A percentile compares a stretch with the other conserved stretches of the same genome.
Evolutionary conservation across 306 rosid genomes (phyloP).

Genomic region (Inga leiocalycina): DNA sequence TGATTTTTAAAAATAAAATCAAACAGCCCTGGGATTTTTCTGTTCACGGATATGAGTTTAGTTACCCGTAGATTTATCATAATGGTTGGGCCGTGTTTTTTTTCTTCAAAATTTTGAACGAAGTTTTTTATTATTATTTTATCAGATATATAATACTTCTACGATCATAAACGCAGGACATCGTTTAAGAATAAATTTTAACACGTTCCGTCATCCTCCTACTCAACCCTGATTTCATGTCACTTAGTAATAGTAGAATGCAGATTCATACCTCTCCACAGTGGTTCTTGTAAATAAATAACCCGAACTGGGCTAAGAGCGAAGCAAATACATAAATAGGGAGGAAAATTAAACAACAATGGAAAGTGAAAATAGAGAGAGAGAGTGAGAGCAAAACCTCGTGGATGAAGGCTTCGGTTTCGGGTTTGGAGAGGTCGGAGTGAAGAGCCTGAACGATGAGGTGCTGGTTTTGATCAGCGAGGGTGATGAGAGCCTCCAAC

Average conservation of each 20-base stretch:
- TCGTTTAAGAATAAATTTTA: too few relatives aligned
- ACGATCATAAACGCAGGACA: too few relatives aligned
- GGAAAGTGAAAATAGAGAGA: background rate
- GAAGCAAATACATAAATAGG: background rate
- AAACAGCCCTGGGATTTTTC: background rate
- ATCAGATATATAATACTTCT: background rate
- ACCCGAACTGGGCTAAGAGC: background rate
- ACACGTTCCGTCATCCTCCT: background rate
- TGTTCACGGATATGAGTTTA: background rate
- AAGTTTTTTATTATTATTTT: too few relatives aligned
- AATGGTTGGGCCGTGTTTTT: background rate
- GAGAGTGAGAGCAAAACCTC: conserved; percentile 27
- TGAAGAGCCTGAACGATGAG: conserved; percentile 49
- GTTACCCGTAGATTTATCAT: background rate
- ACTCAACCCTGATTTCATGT: background rate
- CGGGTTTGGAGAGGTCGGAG: conserved; percentile 54
- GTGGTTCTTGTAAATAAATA: too few relatives aligned
- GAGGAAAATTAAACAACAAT: background rate
- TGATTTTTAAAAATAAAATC: too few relatives aligned
- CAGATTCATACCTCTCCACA: background rate
- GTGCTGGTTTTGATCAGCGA: conserved; percentile 39
- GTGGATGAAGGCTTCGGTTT: conserved; percentile 44
- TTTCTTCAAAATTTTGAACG: too few relatives aligned
- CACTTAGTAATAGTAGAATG: background rate
- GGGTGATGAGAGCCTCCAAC: conserved; percentile 39